Evolutionary conservation across 78 protist genomes (phyloP).

Genomic region (Cavenderia fasciculata): DNA sequence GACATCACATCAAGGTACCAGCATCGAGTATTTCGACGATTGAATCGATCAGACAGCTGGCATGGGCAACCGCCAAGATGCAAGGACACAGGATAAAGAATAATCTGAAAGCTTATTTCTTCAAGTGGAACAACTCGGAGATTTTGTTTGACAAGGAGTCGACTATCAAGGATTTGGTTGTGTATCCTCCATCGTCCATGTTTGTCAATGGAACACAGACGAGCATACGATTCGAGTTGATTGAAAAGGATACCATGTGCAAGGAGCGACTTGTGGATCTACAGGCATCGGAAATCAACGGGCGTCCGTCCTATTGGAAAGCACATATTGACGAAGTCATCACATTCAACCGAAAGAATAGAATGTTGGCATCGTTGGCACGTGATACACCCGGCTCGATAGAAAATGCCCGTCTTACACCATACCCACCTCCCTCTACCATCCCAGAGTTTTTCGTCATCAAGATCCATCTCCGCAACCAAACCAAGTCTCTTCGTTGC

Average conservation of each 20-base stretch:
- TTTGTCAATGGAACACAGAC: no score
- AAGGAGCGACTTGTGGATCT: slow-evolving; percentile 56
- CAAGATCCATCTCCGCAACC: slow-evolving; percentile 37
- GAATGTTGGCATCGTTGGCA: slow-evolving; percentile 13
- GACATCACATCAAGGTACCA: slow-evolving; percentile 51
- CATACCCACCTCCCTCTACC: slow-evolving; percentile 67
- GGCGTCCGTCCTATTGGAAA: slow-evolving; percentile 43
- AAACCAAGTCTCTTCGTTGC: slow-evolving; percentile 62
- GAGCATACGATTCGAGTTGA: slow-evolving; percentile 25
- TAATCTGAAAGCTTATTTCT: slow-evolving; percentile 2
- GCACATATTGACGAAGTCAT: slow-evolving; percentile 48
- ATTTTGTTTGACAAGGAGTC: slow-evolving; percentile 16
- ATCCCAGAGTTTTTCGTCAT: slow-evolving; percentile 59
- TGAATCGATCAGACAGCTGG: slow-evolving; percentile 43
- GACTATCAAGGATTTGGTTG: neutral
- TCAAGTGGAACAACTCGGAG: slow-evolving; percentile 20
- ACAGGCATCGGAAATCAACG: neutral
- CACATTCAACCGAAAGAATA: slow-evolving; percentile 13
- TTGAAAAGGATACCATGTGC: slow-evolving; percentile 32
- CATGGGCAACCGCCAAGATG: slow-evolving; percentile 65
- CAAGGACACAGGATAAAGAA: slow-evolving; percentile 50
- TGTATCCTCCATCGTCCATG: neutral
- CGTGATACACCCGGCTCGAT: neutral
- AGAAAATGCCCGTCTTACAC: slow-evolving; percentile 24
- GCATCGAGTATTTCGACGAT: slow-evolving; percentile 24